These are phyloP conservation scores for Trichoderma orchidacearum DNA, from an alignment of 495 filamentous ascomycete genomes.

Conservation along the genomic window DNA sequence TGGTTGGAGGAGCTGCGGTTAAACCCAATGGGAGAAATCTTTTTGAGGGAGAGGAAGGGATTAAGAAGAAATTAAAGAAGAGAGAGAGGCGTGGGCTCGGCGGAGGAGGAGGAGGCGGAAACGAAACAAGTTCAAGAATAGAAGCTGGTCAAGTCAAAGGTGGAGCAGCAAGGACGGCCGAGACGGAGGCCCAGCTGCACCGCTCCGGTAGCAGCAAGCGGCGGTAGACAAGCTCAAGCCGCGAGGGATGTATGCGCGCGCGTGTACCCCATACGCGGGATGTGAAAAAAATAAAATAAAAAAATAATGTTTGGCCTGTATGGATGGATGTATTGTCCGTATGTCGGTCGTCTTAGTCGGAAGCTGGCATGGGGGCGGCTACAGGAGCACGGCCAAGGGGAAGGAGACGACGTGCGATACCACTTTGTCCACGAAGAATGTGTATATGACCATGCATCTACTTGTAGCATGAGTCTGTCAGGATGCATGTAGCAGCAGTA, in stretches of 20 bases:
- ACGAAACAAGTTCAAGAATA: constrained; percentile 1
- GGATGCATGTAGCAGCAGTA: neutral
- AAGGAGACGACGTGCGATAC: constrained; percentile 11
- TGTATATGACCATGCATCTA: constrained; percentile 22
- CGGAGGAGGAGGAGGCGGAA: neutral
- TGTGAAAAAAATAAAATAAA: no score
- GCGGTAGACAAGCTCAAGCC: neutral
- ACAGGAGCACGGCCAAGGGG: constrained; percentile 10
- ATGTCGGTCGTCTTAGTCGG: neutral
- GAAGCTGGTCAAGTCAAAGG: neutral
- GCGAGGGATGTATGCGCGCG: constrained; percentile 1
- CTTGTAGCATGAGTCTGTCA: constrained; percentile 20
- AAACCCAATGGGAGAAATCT: neutral
- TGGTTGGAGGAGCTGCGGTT: neutral
- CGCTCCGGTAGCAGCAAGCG: neutral
- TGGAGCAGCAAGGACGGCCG: constrained; percentile 1
- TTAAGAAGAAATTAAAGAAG: neutral
- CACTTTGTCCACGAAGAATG: constrained; percentile 9
- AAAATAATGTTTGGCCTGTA: neutral
- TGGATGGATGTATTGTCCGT: neutral
- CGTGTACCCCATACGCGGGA: constrained; percentile 1
- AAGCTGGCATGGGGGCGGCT: neutral
- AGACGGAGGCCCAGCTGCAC: neutral
- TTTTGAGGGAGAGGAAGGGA: neutral
- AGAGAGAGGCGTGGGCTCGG: neutral